These are phyloP conservation scores for Ustanciosporium gigantosporum DNA, from an alignment of 1,284 basidiomycete genomes.

Conservation along the genomic window DNA sequence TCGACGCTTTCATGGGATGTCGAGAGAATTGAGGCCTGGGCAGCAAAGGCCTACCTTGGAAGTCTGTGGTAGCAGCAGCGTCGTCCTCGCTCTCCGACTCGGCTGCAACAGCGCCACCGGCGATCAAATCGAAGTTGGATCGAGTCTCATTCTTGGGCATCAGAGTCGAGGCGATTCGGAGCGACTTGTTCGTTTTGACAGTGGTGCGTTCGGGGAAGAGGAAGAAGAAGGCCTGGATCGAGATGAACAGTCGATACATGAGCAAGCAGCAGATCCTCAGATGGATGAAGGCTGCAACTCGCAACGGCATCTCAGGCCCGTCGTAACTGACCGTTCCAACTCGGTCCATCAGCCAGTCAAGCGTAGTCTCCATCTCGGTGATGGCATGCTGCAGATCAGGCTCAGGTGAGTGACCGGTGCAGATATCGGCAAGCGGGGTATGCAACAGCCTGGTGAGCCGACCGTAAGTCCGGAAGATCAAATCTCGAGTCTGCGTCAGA, in stretches of 20 bases:
- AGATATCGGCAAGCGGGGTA: conserved; percentile 41
- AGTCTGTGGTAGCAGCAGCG: conserved; percentile 17
- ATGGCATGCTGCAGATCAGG: conserved; percentile 47
- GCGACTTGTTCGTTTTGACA: conserved; percentile 31
- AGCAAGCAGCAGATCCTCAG: conserved; percentile 31
- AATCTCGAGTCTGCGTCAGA: conserved; percentile 31
- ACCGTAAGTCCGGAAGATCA: conserved; percentile 36
- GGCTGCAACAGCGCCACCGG: conserved; percentile 11
- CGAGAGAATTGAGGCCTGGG: conserved; percentile 34
- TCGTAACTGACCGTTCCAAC: conserved; percentile 32
- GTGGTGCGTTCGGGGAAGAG: conserved; percentile 30
- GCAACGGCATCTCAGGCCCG: conserved; percentile 39
- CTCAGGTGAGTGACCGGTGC: conserved; percentile 38
- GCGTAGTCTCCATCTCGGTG: conserved; percentile 40
- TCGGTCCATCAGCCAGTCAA: conserved; percentile 32
- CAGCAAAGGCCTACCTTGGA: conserved; percentile 25
- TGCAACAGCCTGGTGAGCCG: conserved; percentile 43
- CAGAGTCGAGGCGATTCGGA: conserved; percentile 37
- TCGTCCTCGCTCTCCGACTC: conserved; percentile 39
- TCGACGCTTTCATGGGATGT: conserved; percentile 39
- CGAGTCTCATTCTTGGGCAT: conserved; percentile 31
- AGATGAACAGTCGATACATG: conserved; percentile 37
- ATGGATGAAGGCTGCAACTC: conserved; percentile 38
- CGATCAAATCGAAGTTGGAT: conserved; percentile 41
- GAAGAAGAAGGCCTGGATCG: conserved; percentile 38